Conservation (phyloP, 192 early-diverging fungal species). For the Martensiomyces pterosporus region DNA sequence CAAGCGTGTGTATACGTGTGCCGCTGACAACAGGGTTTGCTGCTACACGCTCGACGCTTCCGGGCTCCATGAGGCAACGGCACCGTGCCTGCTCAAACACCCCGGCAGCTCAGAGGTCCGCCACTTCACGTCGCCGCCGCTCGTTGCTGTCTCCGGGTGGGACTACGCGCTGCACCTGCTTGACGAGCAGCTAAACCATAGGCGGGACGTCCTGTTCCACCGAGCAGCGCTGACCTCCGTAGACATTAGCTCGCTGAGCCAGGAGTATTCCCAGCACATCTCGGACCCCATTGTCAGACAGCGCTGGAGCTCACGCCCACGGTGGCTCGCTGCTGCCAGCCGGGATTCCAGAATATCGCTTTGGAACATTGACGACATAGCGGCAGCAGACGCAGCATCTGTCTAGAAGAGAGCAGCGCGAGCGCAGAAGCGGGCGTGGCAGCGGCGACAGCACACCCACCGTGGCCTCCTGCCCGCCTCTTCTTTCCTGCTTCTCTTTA, state of each 20-base stretch:
- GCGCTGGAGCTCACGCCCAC: constrained; percentile 37
- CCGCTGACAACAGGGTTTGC: constrained; percentile 38
- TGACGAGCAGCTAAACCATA: constrained; percentile 7
- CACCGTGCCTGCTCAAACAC: constrained; percentile 8
- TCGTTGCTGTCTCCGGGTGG: constrained; percentile 39
- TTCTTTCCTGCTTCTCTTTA: not conserved
- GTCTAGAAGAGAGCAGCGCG: too few species aligned
- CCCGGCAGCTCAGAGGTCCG: constrained; percentile 28
- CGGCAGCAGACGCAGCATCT: too few species aligned
- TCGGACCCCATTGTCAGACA: constrained; percentile 20
- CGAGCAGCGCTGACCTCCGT: constrained; percentile 33
- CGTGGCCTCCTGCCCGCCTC: not conserved
- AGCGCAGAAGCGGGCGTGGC: too few species aligned
- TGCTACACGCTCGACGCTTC: constrained; percentile 6
- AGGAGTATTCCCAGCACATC: constrained; percentile 4
- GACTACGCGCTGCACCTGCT: constrained; percentile 35
- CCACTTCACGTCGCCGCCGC: constrained; percentile 8
- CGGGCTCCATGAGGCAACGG: not conserved
- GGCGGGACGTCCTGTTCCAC: constrained; percentile 17
- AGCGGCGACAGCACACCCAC: too few species aligned
- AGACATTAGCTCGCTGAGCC: constrained; percentile 29
- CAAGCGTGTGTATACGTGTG: constrained; percentile 29
- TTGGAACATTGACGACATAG: constrained; percentile 18
- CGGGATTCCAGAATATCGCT: constrained; percentile 39
- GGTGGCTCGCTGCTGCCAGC: constrained; percentile 43